Conservation (phyloP, 2,329 filamentous ascomycete genomes). For the Diaporthe aspalathi region DNA sequence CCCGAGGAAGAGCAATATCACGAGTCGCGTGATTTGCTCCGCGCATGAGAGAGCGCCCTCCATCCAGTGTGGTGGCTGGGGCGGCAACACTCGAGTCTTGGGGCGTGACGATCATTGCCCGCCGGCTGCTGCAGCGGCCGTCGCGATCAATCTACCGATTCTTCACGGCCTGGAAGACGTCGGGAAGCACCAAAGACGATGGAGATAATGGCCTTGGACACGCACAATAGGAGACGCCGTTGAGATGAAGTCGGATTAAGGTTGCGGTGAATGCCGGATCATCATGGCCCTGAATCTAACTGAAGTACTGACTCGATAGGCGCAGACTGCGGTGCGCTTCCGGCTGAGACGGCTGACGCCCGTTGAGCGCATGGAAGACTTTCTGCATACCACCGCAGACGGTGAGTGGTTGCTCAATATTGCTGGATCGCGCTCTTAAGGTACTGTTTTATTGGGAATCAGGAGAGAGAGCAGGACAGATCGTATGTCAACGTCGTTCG, state of each 20-base stretch:
- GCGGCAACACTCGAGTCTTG: not conserved
- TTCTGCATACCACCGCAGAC: not conserved
- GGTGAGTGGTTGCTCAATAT: not conserved
- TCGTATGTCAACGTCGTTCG: not conserved
- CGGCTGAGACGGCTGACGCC: not conserved
- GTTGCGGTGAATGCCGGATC: slow-evolving; percentile 9
- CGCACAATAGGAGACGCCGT: too few relatives aligned
- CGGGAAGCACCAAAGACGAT: not conserved
- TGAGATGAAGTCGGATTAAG: slow-evolving; percentile 29
- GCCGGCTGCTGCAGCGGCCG: not conserved
- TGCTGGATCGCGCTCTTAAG: too few relatives aligned
- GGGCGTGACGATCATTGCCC: not conserved
- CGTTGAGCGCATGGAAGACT: not conserved
- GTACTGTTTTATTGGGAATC: too few relatives aligned
- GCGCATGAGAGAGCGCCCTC: not conserved
- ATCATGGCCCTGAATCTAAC: not conserved
- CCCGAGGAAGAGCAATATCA: not conserved
- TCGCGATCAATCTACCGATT: not conserved
- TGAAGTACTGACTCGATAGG: not conserved
- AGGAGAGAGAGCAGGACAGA: not conserved
- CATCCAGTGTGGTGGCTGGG: not conserved
- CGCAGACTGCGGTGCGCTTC: not conserved
- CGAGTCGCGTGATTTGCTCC: slow-evolving; percentile 23
- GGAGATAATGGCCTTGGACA: not conserved
- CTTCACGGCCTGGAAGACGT: not conserved